Percentiles rank a stretch among this genome's conserved stretches.
Conservation (phyloP, 495 filamentous ascomycete species). For the Xylaria telfairii region DNA sequence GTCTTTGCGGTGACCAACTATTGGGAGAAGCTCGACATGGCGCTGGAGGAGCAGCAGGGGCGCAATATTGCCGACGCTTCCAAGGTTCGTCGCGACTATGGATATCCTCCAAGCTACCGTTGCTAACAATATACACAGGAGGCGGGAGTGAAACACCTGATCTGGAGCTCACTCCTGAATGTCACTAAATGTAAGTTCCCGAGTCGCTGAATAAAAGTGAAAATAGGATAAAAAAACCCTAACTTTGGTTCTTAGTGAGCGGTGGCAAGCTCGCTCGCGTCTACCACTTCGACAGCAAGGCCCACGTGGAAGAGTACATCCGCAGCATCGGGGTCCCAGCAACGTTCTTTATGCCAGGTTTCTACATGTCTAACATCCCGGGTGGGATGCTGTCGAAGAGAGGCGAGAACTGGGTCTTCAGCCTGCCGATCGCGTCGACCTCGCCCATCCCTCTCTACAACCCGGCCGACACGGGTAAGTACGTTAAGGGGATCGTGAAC, state of each 20-base stretch:
- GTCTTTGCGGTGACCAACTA: slow-evolving; percentile 68
- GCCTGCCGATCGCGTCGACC: slow-evolving; percentile 44
- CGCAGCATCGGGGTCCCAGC: slow-evolving; percentile 51
- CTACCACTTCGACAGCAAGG: slow-evolving; percentile 68
- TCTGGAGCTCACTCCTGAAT: slow-evolving; percentile 52
- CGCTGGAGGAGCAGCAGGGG: slow-evolving; percentile 62
- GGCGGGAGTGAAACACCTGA: slow-evolving; percentile 55
- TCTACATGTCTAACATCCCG: slow-evolving; percentile 63
- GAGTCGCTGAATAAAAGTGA: neutral
- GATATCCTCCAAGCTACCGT: neutral
- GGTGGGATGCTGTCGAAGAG: slow-evolving; percentile 39
- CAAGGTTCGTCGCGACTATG: slow-evolving; percentile 40
- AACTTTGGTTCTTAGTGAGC: slow-evolving; percentile 36
- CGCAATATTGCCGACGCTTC: slow-evolving; percentile 62
- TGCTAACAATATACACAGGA: slow-evolving; percentile 33
- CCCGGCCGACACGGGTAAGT: slow-evolving; percentile 62
- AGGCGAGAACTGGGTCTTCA: slow-evolving; percentile 48
- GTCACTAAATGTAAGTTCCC: slow-evolving; percentile 23
- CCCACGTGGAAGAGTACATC: slow-evolving; percentile 64
- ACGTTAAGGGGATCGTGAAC: slow-evolving; percentile 57
- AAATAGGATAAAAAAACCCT: neutral
- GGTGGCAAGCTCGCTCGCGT: slow-evolving; percentile 57
- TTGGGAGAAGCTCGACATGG: slow-evolving; percentile 51
- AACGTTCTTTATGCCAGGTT: slow-evolving; percentile 63
- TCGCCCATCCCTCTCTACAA: slow-evolving; percentile 61